Evolutionary conservation across 169 alveolate species (phyloP).

Genomic region (Toxoplasma gondii): DNA sequence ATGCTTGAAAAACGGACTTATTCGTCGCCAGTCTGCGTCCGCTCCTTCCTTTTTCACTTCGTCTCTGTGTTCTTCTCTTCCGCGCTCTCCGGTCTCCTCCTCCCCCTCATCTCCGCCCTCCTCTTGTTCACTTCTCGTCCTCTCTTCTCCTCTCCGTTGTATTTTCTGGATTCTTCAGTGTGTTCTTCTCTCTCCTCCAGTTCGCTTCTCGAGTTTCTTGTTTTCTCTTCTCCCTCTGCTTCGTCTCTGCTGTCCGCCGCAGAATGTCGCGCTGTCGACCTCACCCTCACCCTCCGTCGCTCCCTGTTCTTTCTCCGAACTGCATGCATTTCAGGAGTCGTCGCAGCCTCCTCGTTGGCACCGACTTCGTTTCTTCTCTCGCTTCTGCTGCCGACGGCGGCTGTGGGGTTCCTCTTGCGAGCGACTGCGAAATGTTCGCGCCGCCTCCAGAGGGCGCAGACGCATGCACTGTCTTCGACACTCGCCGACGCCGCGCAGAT

Average conservation of each 20-base stretch:
- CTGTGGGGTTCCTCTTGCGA: constrained; percentile 30
- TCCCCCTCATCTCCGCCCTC: not conserved
- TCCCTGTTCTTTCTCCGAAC: too few species aligned
- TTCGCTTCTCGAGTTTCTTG: too few species aligned
- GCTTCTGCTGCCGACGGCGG: constrained; percentile 50
- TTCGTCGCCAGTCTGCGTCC: not conserved
- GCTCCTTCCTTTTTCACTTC: not conserved
- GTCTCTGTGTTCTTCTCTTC: not conserved
- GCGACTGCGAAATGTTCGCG: constrained; percentile 14
- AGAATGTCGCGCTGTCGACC: too few species aligned
- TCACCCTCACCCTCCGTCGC: too few species aligned
- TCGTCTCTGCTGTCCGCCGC: too few species aligned
- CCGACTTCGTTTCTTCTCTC: constrained; percentile 45
- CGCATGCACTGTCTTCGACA: constrained; percentile 35
- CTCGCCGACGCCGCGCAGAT: constrained; percentile 39
- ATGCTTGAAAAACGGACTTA: not conserved
- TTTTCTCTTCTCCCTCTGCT: too few species aligned
- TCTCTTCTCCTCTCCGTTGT: too few species aligned
- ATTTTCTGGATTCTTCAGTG: too few species aligned
- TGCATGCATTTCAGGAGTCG: constrained; percentile 23
- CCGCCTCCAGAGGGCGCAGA: constrained; percentile 37
- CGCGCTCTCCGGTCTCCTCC: not conserved
- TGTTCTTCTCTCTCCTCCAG: too few species aligned
- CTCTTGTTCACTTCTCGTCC: not conserved
- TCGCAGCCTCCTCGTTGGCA: constrained; percentile 26